Conservation (phyloP, 2,329 filamentous ascomycete species). For the Fusarium algeriense region DNA sequence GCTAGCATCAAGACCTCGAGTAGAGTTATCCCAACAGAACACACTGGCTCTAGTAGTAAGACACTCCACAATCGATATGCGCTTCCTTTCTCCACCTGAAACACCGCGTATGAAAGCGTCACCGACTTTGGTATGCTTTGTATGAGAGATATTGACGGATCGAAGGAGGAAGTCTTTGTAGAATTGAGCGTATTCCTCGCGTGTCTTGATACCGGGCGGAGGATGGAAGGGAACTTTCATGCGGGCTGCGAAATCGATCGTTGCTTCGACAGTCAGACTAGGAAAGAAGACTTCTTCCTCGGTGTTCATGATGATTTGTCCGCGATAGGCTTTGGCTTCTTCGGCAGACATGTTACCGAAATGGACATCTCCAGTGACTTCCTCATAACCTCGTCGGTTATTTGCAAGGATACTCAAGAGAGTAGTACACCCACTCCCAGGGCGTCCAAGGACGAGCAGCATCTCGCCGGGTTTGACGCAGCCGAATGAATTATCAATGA, state of each 20-base stretch:
- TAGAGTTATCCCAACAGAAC: constrained; percentile 76
- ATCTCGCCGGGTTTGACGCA: constrained; percentile 80
- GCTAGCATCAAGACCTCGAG: constrained; percentile 73
- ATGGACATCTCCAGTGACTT: constrained; percentile 68
- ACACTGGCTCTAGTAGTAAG: constrained; percentile 69
- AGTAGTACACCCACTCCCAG: constrained; percentile 77
- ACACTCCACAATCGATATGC: constrained; percentile 75
- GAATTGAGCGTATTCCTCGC: constrained; percentile 60
- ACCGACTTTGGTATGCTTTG: constrained; percentile 73
- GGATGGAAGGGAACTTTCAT: constrained; percentile 66
- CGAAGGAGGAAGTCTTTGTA: constrained; percentile 67
- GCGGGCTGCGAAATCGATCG: constrained; percentile 75
- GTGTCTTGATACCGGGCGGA: constrained; percentile 56
- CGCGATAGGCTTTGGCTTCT: constrained; percentile 63
- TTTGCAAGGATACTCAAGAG: constrained; percentile 78
- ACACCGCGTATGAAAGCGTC: constrained; percentile 75
- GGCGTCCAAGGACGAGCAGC: constrained; percentile 75
- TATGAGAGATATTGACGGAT: constrained; percentile 70
- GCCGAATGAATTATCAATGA: constrained; percentile 73
- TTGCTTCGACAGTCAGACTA: constrained; percentile 76
- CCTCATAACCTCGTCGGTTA: constrained; percentile 68
- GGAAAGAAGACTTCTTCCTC: constrained; percentile 76
- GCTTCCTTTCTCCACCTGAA: constrained; percentile 75
- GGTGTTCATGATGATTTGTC: constrained; percentile 76
- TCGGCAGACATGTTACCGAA: constrained; percentile 65